These are phyloP conservation scores for Boletus vinaceobasis DNA, from an alignment of 768 basidiomycete species.

Conservation along the genomic window DNA sequence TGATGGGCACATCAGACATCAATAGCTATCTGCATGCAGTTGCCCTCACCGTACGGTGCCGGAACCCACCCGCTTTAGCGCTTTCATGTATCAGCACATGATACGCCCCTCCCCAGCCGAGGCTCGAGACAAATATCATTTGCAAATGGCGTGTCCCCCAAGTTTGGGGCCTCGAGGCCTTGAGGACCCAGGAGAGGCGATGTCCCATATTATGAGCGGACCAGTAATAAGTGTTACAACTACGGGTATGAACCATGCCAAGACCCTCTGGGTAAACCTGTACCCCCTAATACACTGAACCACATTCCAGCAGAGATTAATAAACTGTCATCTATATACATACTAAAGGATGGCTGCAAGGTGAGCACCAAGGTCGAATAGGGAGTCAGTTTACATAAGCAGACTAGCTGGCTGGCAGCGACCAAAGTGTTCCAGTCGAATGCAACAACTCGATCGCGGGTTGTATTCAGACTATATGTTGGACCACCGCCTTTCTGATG, in stretches of 20 bases:
- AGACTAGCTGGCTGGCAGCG: too few species aligned
- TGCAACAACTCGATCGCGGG: too few species aligned
- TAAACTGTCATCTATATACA: too few species aligned
- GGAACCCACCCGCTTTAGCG: not conserved
- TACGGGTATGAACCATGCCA: not conserved
- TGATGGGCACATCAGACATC: not conserved
- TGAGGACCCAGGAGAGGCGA: too few species aligned
- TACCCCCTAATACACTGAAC: not conserved
- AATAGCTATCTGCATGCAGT: not conserved
- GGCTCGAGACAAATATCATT: not conserved
- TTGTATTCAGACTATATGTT: too few species aligned
- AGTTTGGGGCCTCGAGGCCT: not conserved
- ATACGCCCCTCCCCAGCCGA: not conserved
- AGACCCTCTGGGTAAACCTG: not conserved
- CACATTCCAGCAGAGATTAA: not conserved
- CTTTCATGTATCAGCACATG: too few species aligned
- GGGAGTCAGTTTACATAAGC: not conserved
- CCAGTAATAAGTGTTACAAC: too few species aligned
- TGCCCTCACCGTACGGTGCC: not conserved
- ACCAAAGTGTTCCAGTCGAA: too few species aligned
- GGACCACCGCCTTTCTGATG: too few species aligned
- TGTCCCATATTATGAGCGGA: not conserved
- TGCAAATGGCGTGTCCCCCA: not conserved
- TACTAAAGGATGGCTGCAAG: too few species aligned
- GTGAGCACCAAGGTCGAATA: too few species aligned